Conservation (phyloP, 768 basidiomycete species). For the Tremella fuciformis region DNA sequence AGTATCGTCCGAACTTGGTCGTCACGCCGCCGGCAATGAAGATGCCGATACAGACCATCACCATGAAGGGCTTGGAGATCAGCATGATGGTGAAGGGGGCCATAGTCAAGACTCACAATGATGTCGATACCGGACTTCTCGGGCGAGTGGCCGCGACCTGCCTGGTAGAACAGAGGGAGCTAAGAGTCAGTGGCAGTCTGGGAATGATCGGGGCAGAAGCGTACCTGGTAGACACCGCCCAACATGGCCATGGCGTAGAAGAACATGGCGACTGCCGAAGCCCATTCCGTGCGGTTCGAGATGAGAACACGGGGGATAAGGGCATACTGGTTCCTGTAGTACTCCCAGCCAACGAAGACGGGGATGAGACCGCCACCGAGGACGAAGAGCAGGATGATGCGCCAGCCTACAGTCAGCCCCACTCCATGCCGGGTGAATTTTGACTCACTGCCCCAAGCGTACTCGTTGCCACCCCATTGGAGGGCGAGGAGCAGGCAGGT, state of each 20-base stretch:
- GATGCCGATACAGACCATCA: slow-evolving; percentile 48
- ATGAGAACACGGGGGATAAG: slow-evolving; percentile 53
- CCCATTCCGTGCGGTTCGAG: slow-evolving; percentile 46
- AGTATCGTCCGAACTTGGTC: slow-evolving; percentile 49
- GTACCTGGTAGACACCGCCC: slow-evolving; percentile 46
- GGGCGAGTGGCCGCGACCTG: slow-evolving; percentile 51
- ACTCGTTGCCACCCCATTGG: slow-evolving; percentile 58
- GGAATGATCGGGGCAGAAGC: slow-evolving; percentile 44
- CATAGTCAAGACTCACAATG: slow-evolving; percentile 50
- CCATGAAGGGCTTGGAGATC: slow-evolving; percentile 20
- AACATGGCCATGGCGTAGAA: slow-evolving; percentile 33
- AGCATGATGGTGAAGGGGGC: neutral
- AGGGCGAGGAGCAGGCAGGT: slow-evolving; percentile 56
- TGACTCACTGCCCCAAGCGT: slow-evolving; percentile 56
- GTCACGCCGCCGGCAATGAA: slow-evolving; percentile 48
- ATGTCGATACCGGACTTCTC: slow-evolving; percentile 55
- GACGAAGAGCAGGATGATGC: slow-evolving; percentile 49
- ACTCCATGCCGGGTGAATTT: neutral
- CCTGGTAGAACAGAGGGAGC: neutral
- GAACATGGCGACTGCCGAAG: slow-evolving; percentile 42
- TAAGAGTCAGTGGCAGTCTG: slow-evolving; percentile 21
- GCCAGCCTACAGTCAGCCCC: slow-evolving; percentile 26
- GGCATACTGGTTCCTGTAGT: slow-evolving; percentile 45
- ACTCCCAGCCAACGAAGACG: slow-evolving; percentile 52
- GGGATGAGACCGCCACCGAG: slow-evolving; percentile 46